phyloP scores from a whole-genome alignment of 2,329 filamentous ascomycete species.

The Aspergillus caelatus region DNA sequence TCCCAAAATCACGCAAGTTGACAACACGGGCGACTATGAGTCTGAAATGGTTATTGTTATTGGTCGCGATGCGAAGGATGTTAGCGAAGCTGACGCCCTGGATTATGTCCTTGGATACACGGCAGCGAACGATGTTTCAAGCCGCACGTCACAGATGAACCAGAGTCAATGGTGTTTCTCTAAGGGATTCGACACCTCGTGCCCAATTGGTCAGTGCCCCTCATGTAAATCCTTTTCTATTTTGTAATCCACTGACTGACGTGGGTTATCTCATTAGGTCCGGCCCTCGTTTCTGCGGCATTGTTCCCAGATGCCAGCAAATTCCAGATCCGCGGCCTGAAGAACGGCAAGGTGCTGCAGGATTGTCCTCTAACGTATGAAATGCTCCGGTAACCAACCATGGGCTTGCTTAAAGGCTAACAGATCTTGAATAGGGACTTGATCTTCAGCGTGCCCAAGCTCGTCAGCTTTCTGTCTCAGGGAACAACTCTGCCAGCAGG shows the following conservation, averaged over 20 bases:
- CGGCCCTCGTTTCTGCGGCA: slow-evolving; percentile 51
- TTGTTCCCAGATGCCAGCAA: slow-evolving; percentile 36
- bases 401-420: slow-evolving; percentile 12
- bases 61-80: slow-evolving; percentile 56
- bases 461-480: slow-evolving; percentile 44
- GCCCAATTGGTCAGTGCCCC: slow-evolving; percentile 49
- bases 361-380: slow-evolving; percentile 47
- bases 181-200: slow-evolving; percentile 62
- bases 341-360: slow-evolving; percentile 58
- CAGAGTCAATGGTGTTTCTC: slow-evolving; percentile 62
- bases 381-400: not conserved
- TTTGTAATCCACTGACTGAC: not conserved
- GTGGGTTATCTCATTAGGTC: slow-evolving; percentile 37
- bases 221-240: too few species aligned
- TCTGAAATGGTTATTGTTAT: slow-evolving; percentile 62
- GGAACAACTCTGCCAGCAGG: slow-evolving; percentile 47
- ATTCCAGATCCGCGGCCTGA: slow-evolving; percentile 37
- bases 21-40: slow-evolving; percentile 62
- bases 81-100: slow-evolving; percentile 58
- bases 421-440: slow-evolving; percentile 47
- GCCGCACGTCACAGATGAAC: slow-evolving; percentile 58
- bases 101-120: slow-evolving; percentile 67
- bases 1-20: slow-evolving; percentile 56
- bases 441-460: slow-evolving; percentile 56
- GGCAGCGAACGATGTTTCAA: slow-evolving; percentile 65